Evolutionary conservation across 1,139 yeast genomes (phyloP).

Genomic region (Zygosaccharomyces pseudobailii): DNA sequence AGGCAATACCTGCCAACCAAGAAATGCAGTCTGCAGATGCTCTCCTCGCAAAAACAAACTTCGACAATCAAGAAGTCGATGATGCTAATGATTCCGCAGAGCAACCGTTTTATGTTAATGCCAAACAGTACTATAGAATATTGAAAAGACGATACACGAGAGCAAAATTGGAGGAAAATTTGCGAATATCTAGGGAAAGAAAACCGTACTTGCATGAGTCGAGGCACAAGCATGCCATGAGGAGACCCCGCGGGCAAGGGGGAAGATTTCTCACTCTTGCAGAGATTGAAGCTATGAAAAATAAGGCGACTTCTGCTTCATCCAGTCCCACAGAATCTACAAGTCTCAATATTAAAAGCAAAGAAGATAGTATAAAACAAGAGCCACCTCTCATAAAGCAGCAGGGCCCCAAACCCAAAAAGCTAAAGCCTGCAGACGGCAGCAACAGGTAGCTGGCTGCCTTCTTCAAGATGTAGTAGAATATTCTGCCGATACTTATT

Average conservation of each 20-base stretch:
- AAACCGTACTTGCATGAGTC: conserved; percentile 96
- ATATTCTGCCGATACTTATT: neutral
- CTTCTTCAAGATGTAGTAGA: neutral
- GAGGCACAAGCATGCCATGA: conserved; percentile 98
- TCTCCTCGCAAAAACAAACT: conserved; percentile 1
- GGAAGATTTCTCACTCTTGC: conserved; percentile 96
- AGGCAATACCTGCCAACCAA: neutral
- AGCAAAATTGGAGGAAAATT: conserved; percentile 84
- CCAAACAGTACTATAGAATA: conserved; percentile 94
- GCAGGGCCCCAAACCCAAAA: conserved; percentile 11
- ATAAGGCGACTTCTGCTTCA: conserved; percentile 35
- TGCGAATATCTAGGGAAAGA: conserved; percentile 84
- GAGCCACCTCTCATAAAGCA: conserved; percentile 8
- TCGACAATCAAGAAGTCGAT: neutral
- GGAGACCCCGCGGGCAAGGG: conserved; percentile 98
- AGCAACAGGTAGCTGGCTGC: neutral
- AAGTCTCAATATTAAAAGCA: conserved; percentile 3
- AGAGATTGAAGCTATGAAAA: conserved; percentile 77
- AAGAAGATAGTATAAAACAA: neutral
- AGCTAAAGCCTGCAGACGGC: conserved; percentile 6
- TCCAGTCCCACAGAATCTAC: conserved; percentile 4
- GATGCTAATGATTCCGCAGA: conserved; percentile 38
- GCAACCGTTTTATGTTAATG: conserved; percentile 96
- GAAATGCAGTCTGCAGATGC: conserved; percentile 2
- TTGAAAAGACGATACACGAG: conserved; percentile 89